Evolutionary conservation across 768 basidiomycete genomes (phyloP), one percentile per base, ranked within the genome.

Genomic region (Lentinula aciculospora): DNA sequence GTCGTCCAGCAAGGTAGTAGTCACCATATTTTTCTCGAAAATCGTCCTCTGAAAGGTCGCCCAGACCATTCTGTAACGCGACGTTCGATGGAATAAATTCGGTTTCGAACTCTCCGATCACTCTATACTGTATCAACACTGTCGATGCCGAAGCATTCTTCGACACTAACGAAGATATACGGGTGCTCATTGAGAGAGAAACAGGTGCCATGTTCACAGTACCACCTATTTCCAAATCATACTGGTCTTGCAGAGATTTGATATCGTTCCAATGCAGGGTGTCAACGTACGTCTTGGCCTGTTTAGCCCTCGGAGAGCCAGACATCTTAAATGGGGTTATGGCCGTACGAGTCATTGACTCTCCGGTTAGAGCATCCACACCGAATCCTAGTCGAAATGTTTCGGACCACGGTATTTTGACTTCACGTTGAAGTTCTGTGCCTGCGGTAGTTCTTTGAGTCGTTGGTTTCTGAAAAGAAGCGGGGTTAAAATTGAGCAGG

Each of bases 11-110:
- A 21, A 65, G 60, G 40, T 63, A 65, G 45, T 65, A 65, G 53
- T 65, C 62, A 2, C 64, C 64, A 58, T 55, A 65, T 40, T 42
- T n/a, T 6, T 58, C 54, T 45, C 62, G 53, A 37, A 65, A 65
- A 1, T 58, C 64, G 8, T 36, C 32, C 5, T 60, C 64, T 7
- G 58, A 19, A 19, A 65, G 56, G 8, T 60, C 48, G 54, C 47
- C 39, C 17, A 65, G 31, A 9, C 62, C 60, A 17, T 50, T 45
- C 60, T 60, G 59, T 27, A 65, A 49, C 19, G 8, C 45, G 3
- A 61, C 57, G 48, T 51, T 42, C 7, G 51, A 40, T 8, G 58
- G 60, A 12, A 65, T 37, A 21, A 31, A 65, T 12, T 63, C 60
- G 25, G 47, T n/a, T 15, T 50, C 28, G 23, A 63, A 61, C 6